Evolutionary conservation across 2,329 filamentous ascomycete genomes (phyloP).

Genomic region (Cladophialophora psammophila): DNA sequence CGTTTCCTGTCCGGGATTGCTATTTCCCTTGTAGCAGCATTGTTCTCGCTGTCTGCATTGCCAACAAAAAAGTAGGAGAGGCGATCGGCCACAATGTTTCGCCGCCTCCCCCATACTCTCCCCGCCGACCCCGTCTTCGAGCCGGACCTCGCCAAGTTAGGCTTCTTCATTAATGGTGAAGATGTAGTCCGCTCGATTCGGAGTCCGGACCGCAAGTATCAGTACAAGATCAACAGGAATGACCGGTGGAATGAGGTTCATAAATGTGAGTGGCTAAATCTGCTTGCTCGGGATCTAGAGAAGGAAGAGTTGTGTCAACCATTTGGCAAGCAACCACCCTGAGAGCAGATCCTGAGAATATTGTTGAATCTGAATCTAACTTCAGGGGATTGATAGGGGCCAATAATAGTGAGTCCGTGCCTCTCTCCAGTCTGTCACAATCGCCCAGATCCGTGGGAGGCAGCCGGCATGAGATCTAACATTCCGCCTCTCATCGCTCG

Average conservation of each 20-base stretch:
- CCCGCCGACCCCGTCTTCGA: constrained; percentile 74
- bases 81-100: constrained; percentile 69
- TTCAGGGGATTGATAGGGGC: constrained; percentile 55
- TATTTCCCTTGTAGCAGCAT: too few relatives aligned
- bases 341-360: not conserved
- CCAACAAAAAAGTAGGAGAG: not conserved
- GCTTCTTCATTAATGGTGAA: constrained; percentile 78
- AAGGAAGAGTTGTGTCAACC: not conserved
- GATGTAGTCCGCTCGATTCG: constrained; percentile 77
- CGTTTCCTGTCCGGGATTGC: too few relatives aligned
- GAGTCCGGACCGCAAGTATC: constrained; percentile 73
- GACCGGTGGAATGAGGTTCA: constrained; percentile 79
- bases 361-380: not conserved
- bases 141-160: constrained; percentile 71
- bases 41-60: not conserved
- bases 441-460: not conserved
- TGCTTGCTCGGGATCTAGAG: not conserved
- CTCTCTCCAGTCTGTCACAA: not conserved
- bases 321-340: too few relatives aligned
- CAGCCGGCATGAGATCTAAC: not conserved
- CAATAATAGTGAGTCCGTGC: constrained; percentile 68
- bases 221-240: constrained; percentile 76
- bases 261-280: constrained; percentile 46
- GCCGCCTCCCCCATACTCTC: constrained; percentile 71
- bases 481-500: not conserved